Conservation (phyloP, 208 protist genomes). For the Acanthamoeba castellanii region DNA sequence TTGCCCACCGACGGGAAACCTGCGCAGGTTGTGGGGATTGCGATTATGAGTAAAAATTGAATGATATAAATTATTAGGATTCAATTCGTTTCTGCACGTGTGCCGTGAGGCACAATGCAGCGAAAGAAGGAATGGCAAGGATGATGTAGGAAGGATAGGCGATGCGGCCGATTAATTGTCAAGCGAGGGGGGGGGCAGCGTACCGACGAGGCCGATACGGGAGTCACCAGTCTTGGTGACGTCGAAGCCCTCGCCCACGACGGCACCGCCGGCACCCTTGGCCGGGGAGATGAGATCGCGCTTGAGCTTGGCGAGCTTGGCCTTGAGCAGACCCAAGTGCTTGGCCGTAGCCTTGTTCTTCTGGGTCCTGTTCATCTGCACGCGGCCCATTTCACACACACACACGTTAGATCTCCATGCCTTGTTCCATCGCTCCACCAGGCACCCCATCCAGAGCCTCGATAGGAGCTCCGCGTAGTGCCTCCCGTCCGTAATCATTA, state of each 20-base stretch:
- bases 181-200: neutral
- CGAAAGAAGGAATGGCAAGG: neutral
- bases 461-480: too few relatives aligned
- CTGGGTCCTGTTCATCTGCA: constrained; percentile 97
- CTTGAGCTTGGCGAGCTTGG: constrained; percentile 96
- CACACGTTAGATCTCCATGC: neutral
- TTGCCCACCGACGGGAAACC: constrained; percentile 98
- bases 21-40: too few relatives aligned
- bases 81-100: too few relatives aligned
- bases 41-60: neutral
- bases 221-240: constrained; percentile 94
- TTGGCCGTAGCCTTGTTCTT: constrained; percentile 99
- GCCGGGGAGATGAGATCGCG: constrained; percentile 94
- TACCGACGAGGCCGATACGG: constrained; percentile 91
- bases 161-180: neutral
- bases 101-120: neutral
- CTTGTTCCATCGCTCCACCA: too few relatives aligned
- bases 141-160: too few relatives aligned
- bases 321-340: constrained; percentile 97
- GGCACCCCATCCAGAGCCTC: too few relatives aligned
- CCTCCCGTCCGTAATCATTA: too few relatives aligned
- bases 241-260: constrained; percentile 95
- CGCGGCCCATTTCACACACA: constrained; percentile 92
- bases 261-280: constrained; percentile 77
- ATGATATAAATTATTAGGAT: too few relatives aligned